phyloP scores from a whole-genome alignment of 768 basidiomycete species.

The Pleurotus eryngii region DNA sequence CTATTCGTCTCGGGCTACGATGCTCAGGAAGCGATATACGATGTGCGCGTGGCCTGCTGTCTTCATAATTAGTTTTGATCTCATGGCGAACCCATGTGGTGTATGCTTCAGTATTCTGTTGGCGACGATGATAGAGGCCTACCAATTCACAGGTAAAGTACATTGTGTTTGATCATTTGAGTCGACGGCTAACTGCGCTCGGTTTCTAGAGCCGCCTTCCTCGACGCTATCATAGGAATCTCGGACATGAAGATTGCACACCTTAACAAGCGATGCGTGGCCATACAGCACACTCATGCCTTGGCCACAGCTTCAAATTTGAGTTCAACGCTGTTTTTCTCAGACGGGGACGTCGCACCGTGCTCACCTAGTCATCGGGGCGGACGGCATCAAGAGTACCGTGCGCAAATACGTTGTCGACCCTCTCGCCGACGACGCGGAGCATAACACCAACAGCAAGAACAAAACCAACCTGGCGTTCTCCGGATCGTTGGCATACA shows the following conservation, averaged over 20 bases:
- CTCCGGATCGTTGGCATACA: slow-evolving; percentile 46
- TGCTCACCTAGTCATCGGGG: slow-evolving; percentile 48
- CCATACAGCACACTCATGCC: slow-evolving; percentile 15
- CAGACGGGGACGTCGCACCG: slow-evolving; percentile 46
- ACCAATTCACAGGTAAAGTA: slow-evolving; percentile 40
- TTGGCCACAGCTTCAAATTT: slow-evolving; percentile 18
- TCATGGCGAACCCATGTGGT: background rate
- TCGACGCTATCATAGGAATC: slow-evolving; percentile 43
- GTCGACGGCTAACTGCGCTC: background rate
- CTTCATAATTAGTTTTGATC: too few species aligned
- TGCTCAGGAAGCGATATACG: slow-evolving; percentile 40
- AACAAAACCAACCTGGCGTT: slow-evolving; percentile 27
- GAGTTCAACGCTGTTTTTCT: slow-evolving; percentile 37
- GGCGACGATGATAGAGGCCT: slow-evolving; percentile 33
- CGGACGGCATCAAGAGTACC: slow-evolving; percentile 51
- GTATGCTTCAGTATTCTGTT: slow-evolving; percentile 27
- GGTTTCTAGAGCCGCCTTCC: slow-evolving; percentile 40
- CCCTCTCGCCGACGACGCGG: slow-evolving; percentile 15
- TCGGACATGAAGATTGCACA: slow-evolving; percentile 39
- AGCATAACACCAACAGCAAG: too few species aligned
- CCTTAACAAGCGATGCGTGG: slow-evolving; percentile 49
- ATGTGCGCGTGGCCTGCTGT: slow-evolving; percentile 27
- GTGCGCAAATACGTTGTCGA: slow-evolving; percentile 32
- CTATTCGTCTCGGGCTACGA: slow-evolving; percentile 39
- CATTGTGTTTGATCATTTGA: background rate